Evolutionary conservation across 2,329 filamentous ascomycete genomes (phyloP).

Genomic region (Fusarium paranaense): DNA sequence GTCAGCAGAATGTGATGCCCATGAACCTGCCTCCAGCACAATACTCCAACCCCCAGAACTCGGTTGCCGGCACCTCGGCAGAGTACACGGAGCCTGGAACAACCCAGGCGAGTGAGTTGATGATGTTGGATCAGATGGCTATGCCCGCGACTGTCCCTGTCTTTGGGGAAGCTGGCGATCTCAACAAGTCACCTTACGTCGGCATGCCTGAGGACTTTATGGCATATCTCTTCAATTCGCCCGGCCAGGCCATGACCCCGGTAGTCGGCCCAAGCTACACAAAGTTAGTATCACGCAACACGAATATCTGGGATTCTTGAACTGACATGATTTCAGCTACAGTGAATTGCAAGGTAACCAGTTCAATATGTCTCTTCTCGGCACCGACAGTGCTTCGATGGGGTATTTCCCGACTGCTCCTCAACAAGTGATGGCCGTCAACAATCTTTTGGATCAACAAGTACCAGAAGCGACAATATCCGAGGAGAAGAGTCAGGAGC

Average conservation of each 20-base stretch:
- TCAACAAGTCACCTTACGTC: conserved; percentile 85
- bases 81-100: conserved; percentile 61
- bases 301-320: not conserved
- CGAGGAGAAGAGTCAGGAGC: conserved; percentile 85
- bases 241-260: conserved; percentile 53
- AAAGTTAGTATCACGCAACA: conserved; percentile 57
- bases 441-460: conserved; percentile 83
- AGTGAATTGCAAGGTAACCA: conserved; percentile 60
- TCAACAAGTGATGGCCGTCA: conserved; percentile 90
- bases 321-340: conserved; percentile 58
- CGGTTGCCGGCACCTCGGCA: conserved; percentile 48
- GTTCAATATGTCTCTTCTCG: conserved; percentile 59
- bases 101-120: conserved; percentile 64
- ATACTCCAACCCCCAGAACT: conserved; percentile 53
- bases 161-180: conserved; percentile 83
- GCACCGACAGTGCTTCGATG: conserved; percentile 59
- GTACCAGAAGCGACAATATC: conserved; percentile 85
- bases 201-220: conserved; percentile 90
- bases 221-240: conserved; percentile 80
- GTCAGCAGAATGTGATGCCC: conserved; percentile 70
- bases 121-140: conserved; percentile 71
- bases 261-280: conserved; percentile 57
- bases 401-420: conserved; percentile 70
- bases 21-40: conserved; percentile 73
- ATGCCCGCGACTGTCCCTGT: conserved; percentile 81